These are phyloP conservation scores for Helicostylum pulchrum DNA, from an alignment of 192 early-diverging fungal species.

Conservation along the genomic window DNA sequence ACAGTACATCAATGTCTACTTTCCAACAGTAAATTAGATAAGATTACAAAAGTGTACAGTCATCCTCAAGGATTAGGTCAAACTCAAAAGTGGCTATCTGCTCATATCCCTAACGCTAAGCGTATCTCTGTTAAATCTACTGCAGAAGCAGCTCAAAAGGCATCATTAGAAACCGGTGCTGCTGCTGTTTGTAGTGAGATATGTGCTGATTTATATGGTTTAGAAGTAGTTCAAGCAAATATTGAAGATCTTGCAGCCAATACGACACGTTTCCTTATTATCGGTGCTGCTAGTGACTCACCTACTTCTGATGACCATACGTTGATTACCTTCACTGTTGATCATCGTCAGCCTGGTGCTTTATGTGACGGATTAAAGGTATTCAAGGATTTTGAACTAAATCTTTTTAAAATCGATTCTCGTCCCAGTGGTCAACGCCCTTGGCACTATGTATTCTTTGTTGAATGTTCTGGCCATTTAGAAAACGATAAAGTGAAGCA, in stretches of 20 bases:
- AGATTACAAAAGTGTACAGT: slow-evolving; percentile 77
- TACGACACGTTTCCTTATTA: slow-evolving; percentile 90
- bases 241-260: slow-evolving; percentile 83
- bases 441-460: slow-evolving; percentile 96
- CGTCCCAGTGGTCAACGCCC: slow-evolving; percentile 72
- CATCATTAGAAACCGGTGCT: slow-evolving; percentile 67
- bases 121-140: slow-evolving; percentile 79
- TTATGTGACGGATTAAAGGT: slow-evolving; percentile 81
- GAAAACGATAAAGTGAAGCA: slow-evolving; percentile 59
- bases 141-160: slow-evolving; percentile 83
- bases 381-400: slow-evolving; percentile 77
- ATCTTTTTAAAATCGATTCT: slow-evolving; percentile 90
- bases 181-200: slow-evolving; percentile 81
- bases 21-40: slow-evolving; percentile 58
- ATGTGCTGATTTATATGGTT: slow-evolving; percentile 75
- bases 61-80: slow-evolving; percentile 73
- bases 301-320: slow-evolving; percentile 76
- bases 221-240: slow-evolving; percentile 71
- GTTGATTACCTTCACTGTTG: slow-evolving; percentile 85
- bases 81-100: slow-evolving; percentile 67
- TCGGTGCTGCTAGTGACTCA: slow-evolving; percentile 63
- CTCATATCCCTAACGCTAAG: slow-evolving; percentile 69
- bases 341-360: slow-evolving; percentile 84
- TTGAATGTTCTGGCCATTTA: slow-evolving; percentile 84
- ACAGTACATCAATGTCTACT: slow-evolving; percentile 80